A percentile compares a stretch with the other conserved stretches of the same genome.
Evolutionary conservation across 176 grass and related monocot genomes (phyloP).

Genomic region (Alopecurus myosuroides): DNA sequence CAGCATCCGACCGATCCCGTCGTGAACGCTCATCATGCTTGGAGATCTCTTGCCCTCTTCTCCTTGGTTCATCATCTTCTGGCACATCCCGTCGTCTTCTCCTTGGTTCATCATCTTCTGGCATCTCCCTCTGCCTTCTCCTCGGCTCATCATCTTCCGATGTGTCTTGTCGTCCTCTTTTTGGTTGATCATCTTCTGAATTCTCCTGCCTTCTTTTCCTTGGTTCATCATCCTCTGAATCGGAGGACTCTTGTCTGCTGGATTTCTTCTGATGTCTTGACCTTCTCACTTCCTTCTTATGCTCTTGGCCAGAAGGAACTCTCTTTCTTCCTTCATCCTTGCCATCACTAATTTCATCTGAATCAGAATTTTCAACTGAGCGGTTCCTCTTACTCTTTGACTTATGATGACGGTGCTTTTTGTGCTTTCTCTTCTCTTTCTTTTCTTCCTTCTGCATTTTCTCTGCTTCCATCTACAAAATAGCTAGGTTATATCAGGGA

Average conservation of each 20-base stretch:
- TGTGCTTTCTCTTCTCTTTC: slow-evolving; percentile 67
- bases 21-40: slow-evolving; percentile 31
- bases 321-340: slow-evolving; percentile 45
- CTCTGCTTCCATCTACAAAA: slow-evolving; percentile 73
- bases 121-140: background rate
- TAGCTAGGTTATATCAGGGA: slow-evolving; percentile 8
- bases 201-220: background rate
- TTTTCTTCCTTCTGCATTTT: slow-evolving; percentile 72
- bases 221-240: slow-evolving; percentile 24
- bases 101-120: background rate
- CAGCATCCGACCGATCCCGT: slow-evolving; percentile 20
- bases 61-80: slow-evolving; percentile 13
- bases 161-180: slow-evolving; percentile 20
- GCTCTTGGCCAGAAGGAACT: background rate
- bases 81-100: background rate
- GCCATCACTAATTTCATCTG: slow-evolving; percentile 42
- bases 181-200: slow-evolving; percentile 1
- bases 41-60: slow-evolving; percentile 14
- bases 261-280: slow-evolving; percentile 57
- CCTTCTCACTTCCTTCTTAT: slow-evolving; percentile 42
- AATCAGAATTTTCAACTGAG: slow-evolving; percentile 44
- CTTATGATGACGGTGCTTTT: slow-evolving; percentile 48
- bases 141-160: background rate
- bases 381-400: slow-evolving; percentile 52
- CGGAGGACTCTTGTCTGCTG: slow-evolving; percentile 28